Base-by-base conservation (phyloP, 78 protist genomes). In the Speleostelium caveatum region DNA sequence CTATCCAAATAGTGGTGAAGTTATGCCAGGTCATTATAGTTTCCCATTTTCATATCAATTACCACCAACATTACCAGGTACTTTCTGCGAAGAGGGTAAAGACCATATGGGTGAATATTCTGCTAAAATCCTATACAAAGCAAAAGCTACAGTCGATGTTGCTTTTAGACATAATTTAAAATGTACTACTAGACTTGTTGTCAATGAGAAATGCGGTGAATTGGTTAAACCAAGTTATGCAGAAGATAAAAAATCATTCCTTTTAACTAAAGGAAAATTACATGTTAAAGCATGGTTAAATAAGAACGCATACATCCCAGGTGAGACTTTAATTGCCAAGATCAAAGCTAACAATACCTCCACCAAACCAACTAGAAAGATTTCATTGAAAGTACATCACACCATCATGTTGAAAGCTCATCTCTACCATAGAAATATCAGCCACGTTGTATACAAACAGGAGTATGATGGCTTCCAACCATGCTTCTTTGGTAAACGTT, bases 231-330 rank as follows among this genome's bases (percentile, higher is more conserved):
- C 92, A 62, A 16, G 30, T 3, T 73, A 38, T 65, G 73, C 85
- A 35, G 92, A 86, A 42, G 65, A 74, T 53, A 66, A 59, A 6
- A 73, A 86, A 35, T 74, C 83, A 39, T 74, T 86, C 51, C 30
- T 73, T 32, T 53, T 74, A 53, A 73, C 86, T 61, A 86, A 86
- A 71, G 92, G 92, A 22, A 74, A 86, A 45, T 16, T 86, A 1
- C 73, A 45, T 30, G 80, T 53, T 12, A 69, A 86, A 62, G 66
- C 74, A 14, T 74, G 92, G 92, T 39, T 86, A 3, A 65, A 86
- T 39, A 86, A 86, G 92, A 74, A 73, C 35, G 92, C 80, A 35
- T 86, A 86, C 69, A 66, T 73, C 65, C 92, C 92, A 62, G 92
- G 92, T 39, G 92, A 86, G 19, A 73, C 86, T 22, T 33, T 86